These are phyloP conservation scores for Streptanthus diversifolius DNA, from an alignment of 345 rosid species.

Conservation along the genomic window DNA sequence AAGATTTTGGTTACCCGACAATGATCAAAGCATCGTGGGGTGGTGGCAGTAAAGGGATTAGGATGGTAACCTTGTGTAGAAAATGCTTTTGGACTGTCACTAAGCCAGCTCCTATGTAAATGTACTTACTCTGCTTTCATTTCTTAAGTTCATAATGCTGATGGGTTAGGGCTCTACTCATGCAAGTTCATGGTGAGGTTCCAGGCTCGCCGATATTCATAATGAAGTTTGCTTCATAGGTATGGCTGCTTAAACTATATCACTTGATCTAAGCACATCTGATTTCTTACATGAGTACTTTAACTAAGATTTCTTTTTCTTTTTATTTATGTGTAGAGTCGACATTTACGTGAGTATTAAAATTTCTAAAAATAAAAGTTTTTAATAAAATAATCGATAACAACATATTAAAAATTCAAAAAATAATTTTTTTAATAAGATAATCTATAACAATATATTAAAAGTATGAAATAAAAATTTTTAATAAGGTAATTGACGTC, in stretches of 20 bases:
- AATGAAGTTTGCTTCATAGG: constrained; percentile 99
- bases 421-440: too few relatives aligned
- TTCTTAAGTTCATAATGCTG: constrained; percentile 82
- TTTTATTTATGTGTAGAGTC: too few relatives aligned
- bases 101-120: not conserved
- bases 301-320: not conserved
- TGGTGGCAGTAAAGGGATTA: constrained; percentile 98
- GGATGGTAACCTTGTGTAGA: constrained; percentile 61
- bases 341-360: too few relatives aligned
- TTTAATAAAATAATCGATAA: too few relatives aligned
- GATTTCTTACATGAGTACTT: not conserved
- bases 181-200: constrained; percentile 99
- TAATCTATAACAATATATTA: too few relatives aligned
- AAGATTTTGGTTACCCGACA: constrained; percentile 95
- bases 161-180: constrained; percentile 91
- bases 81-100: not conserved
- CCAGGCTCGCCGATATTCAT: constrained; percentile 99
- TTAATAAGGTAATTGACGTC: too few relatives aligned
- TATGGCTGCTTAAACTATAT: constrained; percentile 31
- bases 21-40: constrained; percentile 99
- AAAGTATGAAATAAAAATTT: too few relatives aligned
- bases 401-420: too few relatives aligned
- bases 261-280: not conserved
- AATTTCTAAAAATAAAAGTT: too few relatives aligned
- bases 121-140: not conserved